Percentiles rank a stretch among this genome's conserved stretches.
Evolutionary conservation across 441 rosid genomes (phyloP).

Genomic region (Populus tomentosa): DNA sequence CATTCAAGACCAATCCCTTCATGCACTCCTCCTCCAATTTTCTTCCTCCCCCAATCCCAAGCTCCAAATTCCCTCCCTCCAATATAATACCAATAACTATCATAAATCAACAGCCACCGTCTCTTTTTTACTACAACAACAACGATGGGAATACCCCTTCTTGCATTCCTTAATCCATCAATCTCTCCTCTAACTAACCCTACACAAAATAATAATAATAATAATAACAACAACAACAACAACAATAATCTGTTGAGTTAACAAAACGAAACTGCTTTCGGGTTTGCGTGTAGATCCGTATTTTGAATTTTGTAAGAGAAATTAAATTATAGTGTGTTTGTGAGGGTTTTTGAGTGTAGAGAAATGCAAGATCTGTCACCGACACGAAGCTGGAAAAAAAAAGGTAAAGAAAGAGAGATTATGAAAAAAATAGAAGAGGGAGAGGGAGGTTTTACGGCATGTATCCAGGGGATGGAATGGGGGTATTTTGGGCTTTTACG

Average conservation of each 20-base stretch:
- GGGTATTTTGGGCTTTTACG: not conserved
- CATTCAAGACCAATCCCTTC: constrained; percentile 38
- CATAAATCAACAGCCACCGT: constrained; percentile 16
- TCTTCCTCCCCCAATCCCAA: not conserved
- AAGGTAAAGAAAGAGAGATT: not conserved
- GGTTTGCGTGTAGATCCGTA: not conserved
- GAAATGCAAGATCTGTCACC: constrained; percentile 62
- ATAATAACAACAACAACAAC: not conserved
- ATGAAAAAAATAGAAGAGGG: not conserved
- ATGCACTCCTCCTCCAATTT: constrained; percentile 32
- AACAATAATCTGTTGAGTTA: not conserved
- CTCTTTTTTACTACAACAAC: constrained; percentile 22
- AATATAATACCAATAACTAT: constrained; percentile 14
- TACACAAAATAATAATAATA: not conserved
- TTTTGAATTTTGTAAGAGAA: constrained; percentile 14
- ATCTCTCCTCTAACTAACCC: constrained; percentile 3
- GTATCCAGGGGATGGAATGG: constrained; percentile 12
- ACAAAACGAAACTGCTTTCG: not conserved
- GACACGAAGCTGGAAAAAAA: constrained; percentile 4
- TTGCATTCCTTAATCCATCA: constrained; percentile 21
- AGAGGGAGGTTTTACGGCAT: constrained; percentile 14
- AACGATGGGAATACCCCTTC: constrained; percentile 5
- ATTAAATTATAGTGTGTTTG: not conserved
- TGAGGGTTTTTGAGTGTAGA: constrained; percentile 19
- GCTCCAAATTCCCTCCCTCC: not conserved